A percentile compares a stretch with the other conserved stretches of the same genome.
phyloP scores from a whole-genome alignment of 257 asterid species.

The Anisodus tanguticus region DNA sequence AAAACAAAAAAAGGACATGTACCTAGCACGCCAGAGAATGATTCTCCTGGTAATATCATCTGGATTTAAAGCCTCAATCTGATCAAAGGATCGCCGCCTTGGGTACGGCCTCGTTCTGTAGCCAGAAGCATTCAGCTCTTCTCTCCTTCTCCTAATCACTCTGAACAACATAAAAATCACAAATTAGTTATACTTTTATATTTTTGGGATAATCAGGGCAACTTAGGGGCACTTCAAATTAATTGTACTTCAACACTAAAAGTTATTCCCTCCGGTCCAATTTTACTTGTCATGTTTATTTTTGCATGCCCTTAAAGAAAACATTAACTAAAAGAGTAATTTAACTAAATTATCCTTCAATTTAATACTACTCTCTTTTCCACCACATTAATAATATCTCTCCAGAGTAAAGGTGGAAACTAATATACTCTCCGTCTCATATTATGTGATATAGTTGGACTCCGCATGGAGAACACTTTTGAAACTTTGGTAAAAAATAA shows the following conservation, averaged over 20 bases:
- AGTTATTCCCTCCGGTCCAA: too few relatives aligned
- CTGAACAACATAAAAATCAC: slow-evolving; percentile 33
- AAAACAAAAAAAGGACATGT: background rate
- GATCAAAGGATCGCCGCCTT: slow-evolving; percentile 47
- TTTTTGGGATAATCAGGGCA: background rate
- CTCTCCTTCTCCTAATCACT: slow-evolving; percentile 41
- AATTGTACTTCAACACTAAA: background rate
- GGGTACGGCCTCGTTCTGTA: slow-evolving; percentile 48
- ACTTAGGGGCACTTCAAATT: background rate
- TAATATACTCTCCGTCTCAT: too few relatives aligned
- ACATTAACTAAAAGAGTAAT: too few relatives aligned
- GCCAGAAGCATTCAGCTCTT: slow-evolving; percentile 26
- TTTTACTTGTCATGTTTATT: too few relatives aligned
- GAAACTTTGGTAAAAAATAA: too few relatives aligned
- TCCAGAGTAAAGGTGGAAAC: too few relatives aligned
- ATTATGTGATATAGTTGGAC: too few relatives aligned
- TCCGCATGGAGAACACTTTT: too few relatives aligned
- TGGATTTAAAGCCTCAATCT: slow-evolving; percentile 32
- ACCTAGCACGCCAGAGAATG: slow-evolving; percentile 61
- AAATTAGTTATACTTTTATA: background rate
- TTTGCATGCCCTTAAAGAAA: too few relatives aligned
- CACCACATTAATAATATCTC: too few relatives aligned
- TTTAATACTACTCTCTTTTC: too few relatives aligned
- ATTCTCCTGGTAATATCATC: slow-evolving; percentile 48
- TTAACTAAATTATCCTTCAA: too few relatives aligned